phyloP scores from a whole-genome alignment of 768 basidiomycete species.

The Boletus coccyginus region DNA sequence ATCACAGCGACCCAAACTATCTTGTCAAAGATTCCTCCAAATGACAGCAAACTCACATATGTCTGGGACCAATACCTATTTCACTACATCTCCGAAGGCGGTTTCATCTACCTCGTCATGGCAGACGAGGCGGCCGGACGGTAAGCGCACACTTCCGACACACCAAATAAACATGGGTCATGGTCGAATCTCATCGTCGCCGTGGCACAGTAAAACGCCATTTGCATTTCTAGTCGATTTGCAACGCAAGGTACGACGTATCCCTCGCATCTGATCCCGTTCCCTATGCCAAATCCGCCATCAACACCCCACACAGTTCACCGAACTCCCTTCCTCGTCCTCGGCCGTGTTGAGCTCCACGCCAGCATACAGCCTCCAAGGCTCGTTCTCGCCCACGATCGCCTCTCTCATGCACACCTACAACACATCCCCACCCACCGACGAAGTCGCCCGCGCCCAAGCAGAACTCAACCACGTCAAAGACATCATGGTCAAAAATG shows the following conservation, averaged over 20 bases:
- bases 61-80: conserved; percentile 93
- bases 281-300: not conserved
- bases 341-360: conserved; percentile 44
- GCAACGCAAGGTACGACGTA: conserved; percentile 60
- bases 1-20: conserved; percentile 78
- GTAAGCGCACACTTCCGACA: conserved; percentile 34
- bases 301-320: conserved; percentile 43
- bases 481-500: conserved; percentile 98
- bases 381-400: conserved; percentile 66
- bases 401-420: conserved; percentile 80
- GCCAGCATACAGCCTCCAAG: conserved; percentile 67
- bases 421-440: conserved; percentile 82
- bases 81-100: conserved; percentile 89
- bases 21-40: conserved; percentile 92
- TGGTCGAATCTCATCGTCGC: not conserved
- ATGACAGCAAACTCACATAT: conserved; percentile 79
- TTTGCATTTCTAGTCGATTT: conserved; percentile 91
- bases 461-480: conserved; percentile 87
- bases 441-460: conserved; percentile 89
- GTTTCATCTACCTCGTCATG: conserved; percentile 89
- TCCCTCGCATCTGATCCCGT: not conserved
- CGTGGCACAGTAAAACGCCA: conserved; percentile 70
- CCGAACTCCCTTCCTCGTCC: conserved; percentile 61
- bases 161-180: no score
- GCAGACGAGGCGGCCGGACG: conserved; percentile 91